Evolutionary conservation across 345 rosid species (phyloP).

Genomic region (Citrus mangshanensis): DNA sequence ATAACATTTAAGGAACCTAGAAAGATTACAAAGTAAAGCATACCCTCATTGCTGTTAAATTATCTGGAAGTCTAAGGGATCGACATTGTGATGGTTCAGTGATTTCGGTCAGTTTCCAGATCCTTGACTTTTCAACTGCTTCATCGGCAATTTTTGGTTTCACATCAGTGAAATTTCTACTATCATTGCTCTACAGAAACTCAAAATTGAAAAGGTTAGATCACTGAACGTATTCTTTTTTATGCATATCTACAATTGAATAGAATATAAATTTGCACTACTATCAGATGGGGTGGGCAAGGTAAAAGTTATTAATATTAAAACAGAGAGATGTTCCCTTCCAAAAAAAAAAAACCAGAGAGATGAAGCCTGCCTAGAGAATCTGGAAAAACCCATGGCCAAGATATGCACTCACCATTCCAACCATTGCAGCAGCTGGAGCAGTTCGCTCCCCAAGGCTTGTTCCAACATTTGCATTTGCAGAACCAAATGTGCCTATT

Average conservation of each 20-base stretch:
- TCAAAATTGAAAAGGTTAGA: constrained; percentile 15
- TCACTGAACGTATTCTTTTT: background rate
- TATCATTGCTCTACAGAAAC: constrained; percentile 48
- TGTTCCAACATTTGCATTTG: constrained; percentile 49
- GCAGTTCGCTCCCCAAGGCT: constrained; percentile 50
- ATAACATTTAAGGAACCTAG: background rate
- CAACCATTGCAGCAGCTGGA: constrained; percentile 54
- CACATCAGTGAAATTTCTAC: constrained; percentile 48
- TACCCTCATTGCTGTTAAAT: constrained; percentile 59
- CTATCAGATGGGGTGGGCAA: background rate
- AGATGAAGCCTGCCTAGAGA: background rate
- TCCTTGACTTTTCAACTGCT: constrained; percentile 51
- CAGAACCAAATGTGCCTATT: constrained; percentile 43
- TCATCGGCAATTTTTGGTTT: constrained; percentile 72
- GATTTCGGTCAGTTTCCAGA: constrained; percentile 73
- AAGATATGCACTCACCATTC: constrained; percentile 42
- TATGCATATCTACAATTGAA: background rate
- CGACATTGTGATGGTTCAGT: constrained; percentile 69
- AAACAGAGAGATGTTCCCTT: no score
- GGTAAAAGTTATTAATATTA: background rate
- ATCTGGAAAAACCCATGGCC: background rate
- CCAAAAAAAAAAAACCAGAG: no score
- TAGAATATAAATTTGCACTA: background rate
- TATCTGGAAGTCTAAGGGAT: constrained; percentile 67
- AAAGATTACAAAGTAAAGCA: background rate